Percentiles rank a stretch among this genome's conserved stretches.
Conservation (phyloP, 2,329 filamentous ascomycete species). For the Pseudopithomyces chartarum region DNA sequence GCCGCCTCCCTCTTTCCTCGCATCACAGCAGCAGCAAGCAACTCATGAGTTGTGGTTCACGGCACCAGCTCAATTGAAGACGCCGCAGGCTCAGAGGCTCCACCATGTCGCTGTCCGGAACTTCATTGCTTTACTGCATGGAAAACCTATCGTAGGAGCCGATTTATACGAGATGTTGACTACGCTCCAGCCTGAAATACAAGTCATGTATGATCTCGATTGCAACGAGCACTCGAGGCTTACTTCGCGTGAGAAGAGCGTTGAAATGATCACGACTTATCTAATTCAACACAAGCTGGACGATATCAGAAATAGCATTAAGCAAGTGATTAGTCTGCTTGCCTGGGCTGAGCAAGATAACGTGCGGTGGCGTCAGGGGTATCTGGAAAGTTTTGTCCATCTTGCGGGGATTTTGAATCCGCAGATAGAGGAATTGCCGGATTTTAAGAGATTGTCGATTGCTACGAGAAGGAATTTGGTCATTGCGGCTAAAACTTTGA, state of each 20-base stretch:
- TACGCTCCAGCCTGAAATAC: constrained; percentile 66
- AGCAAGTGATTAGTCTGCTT: constrained; percentile 64
- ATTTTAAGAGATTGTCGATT: constrained; percentile 64
- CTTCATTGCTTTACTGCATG: constrained; percentile 68
- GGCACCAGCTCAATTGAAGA: constrained; percentile 55
- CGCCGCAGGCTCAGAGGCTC: constrained; percentile 56
- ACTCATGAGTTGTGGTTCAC: constrained; percentile 65
- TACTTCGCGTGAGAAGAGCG: constrained; percentile 51
- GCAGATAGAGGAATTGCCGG: constrained; percentile 55
- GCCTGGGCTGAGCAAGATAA: constrained; percentile 68
- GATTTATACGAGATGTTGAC: constrained; percentile 67
- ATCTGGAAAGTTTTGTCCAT: constrained; percentile 70
- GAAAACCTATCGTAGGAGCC: constrained; percentile 67
- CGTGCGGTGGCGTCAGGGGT: constrained; percentile 69
- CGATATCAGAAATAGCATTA: constrained; percentile 66
- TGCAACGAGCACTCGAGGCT: constrained; percentile 26
- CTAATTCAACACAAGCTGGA: constrained; percentile 64
- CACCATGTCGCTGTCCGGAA: constrained; percentile 72
- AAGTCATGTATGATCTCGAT: constrained; percentile 58
- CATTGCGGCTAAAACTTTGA: constrained; percentile 64
- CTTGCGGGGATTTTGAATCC: constrained; percentile 63
- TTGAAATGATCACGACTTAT: constrained; percentile 66
- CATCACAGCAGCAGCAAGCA: constrained; percentile 19
- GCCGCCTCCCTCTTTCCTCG: constrained; percentile 18
- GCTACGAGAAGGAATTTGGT: constrained; percentile 68